phyloP scores from a whole-genome alignment of 768 basidiomycete genomes.

The Termitomyces sp. region DNA sequence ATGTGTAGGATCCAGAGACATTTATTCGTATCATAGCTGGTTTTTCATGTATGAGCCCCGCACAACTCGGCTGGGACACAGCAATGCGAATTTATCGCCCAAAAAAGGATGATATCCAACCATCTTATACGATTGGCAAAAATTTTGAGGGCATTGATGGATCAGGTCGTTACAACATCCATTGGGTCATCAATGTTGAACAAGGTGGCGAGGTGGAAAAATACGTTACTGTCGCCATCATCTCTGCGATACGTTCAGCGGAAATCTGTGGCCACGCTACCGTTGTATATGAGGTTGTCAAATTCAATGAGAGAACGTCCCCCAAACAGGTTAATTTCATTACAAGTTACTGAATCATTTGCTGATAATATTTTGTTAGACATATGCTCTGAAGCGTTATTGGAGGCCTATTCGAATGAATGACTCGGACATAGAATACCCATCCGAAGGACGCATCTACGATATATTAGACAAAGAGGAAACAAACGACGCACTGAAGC shows the following conservation, averaged over 20 bases:
- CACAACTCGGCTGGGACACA: conserved; percentile 10
- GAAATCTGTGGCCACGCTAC: conserved; percentile 4
- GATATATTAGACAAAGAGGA: neutral
- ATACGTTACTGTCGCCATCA: too few relatives aligned
- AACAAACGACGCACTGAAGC: neutral
- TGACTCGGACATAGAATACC: neutral
- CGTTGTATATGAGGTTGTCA: neutral
- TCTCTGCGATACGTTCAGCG: neutral
- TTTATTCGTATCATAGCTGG: conserved; percentile 3
- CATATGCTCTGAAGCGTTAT: conserved; percentile 1
- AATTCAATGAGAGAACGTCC: neutral
- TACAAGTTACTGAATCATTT: too few relatives aligned
- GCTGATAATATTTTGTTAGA: neutral
- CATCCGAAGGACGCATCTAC: neutral
- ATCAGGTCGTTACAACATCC: neutral
- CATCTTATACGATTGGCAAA: neutral
- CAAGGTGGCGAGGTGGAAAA: neutral
- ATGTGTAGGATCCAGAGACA: neutral
- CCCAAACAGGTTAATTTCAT: neutral
- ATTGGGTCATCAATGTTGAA: conserved; percentile 1
- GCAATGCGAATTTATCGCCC: conserved; percentile 6
- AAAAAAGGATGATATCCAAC: too few relatives aligned
- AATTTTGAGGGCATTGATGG: neutral
- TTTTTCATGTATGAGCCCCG: neutral
- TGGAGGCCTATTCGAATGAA: neutral